Conservation (phyloP, 1,284 basidiomycete species). For the Schizophyllum amplum region DNA sequence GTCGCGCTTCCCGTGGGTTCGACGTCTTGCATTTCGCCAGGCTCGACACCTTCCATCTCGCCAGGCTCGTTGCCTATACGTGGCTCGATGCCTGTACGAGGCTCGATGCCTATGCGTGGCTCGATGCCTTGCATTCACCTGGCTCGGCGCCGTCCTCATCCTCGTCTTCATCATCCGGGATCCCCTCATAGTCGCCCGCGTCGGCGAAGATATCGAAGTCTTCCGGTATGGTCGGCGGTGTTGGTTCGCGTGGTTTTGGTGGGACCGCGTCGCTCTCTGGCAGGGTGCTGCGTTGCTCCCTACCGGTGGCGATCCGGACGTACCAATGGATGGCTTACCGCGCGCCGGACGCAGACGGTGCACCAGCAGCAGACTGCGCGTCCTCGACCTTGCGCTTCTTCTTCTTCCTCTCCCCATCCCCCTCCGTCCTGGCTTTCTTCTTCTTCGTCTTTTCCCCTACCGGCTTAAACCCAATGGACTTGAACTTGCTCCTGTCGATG, state of each 20-base stretch:
- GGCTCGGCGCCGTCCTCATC: constrained; percentile 18
- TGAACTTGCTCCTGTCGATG: constrained; percentile 54
- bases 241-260: constrained; percentile 16
- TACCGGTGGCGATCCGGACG: constrained; percentile 15
- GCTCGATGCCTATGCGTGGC: too few species aligned
- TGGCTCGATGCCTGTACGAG: too few species aligned
- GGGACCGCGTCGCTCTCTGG: constrained; percentile 6
- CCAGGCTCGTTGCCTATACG: too few species aligned
- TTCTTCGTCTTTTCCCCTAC: constrained; percentile 48
- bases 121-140: not conserved
- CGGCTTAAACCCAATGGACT: constrained; percentile 71
- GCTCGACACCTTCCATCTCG: not conserved
- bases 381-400: constrained; percentile 37
- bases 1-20: too few species aligned
- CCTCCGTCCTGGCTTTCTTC: constrained; percentile 37
- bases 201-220: constrained; percentile 80
- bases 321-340: constrained; percentile 8
- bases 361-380: constrained; percentile 9
- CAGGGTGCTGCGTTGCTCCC: too few species aligned
- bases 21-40: too few species aligned
- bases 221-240: constrained; percentile 33
- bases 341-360: constrained; percentile 6
- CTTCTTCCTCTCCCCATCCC: constrained; percentile 37
- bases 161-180: constrained; percentile 45
- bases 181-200: constrained; percentile 75